Base-by-base conservation (phyloP, 805 yeast genomes). In the Vanderwaltozyma polyspora region DNA sequence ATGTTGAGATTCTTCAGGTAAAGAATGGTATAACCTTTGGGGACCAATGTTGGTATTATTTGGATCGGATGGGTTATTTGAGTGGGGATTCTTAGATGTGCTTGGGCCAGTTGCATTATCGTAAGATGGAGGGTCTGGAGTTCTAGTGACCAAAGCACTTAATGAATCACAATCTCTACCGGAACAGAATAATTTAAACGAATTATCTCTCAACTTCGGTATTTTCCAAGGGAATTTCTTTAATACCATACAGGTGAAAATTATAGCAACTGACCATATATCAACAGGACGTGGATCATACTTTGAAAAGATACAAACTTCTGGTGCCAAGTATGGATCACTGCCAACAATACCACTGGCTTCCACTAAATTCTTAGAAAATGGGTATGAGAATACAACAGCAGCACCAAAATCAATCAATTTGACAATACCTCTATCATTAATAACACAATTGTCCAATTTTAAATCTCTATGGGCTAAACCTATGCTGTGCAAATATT, bases 181-280 rank as follows among this genome's bases (percentile, higher is more conserved):
- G 18, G 79, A 71, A 26, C 86, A 78, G 54, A 81, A 85, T 46
- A 81, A 56, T 57, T 79, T 81, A 62, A 84, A 85, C 40, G 87
- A 76, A 42, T 74, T 71, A 57, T 85, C 94, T 26, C 79, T 64
- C 33, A 74, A 58, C 48, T 81, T 78, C 5, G 95, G 94, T 4
- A 82, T 81, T 52, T 81, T 83, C 94, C 94, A 84, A 6, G 94
- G 94, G 60, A 84, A 84, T 60, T 83, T 79, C 51, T 83, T 78
- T 56, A 84, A 66, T 39, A 81, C 72, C 94, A 85, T 83, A 63
- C 94, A 84, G 48, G 89, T 79, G 58, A 79, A 81, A 29, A 84
- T 80, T 40, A 84, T 83, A 6, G 93, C 94, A 25, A 74, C 76
- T 6, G 93, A 80, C 95, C 95, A 84, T 27, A 85, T 72, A 60